Percentiles rank a stretch among this genome's conserved stretches.
Evolutionary conservation across 768 basidiomycete genomes (phyloP).

Genomic region (Pleurotus djamor): DNA sequence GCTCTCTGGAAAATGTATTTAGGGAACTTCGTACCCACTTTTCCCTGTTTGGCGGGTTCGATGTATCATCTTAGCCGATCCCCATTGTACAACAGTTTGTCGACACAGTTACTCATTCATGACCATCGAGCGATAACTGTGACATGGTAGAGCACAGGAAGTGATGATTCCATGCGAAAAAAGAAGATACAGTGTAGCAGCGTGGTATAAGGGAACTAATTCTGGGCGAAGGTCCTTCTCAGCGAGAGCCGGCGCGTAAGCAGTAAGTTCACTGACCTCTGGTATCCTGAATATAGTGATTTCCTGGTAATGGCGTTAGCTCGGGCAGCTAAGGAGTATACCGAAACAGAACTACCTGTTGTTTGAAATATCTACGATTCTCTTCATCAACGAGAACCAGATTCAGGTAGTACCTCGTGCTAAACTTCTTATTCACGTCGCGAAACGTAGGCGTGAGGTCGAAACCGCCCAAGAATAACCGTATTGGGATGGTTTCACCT

Average conservation of each 20-base stretch:
- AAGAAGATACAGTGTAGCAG: too few species aligned
- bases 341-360: constrained; percentile 55
- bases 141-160: too few species aligned
- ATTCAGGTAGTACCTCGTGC: constrained; percentile 95
- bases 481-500: constrained; percentile 99
- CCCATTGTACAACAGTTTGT: too few species aligned
- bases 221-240: too few species aligned
- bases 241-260: neutral
- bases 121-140: too few species aligned
- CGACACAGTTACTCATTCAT: too few species aligned
- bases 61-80: too few species aligned
- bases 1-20: too few species aligned
- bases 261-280: constrained; percentile 46
- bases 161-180: too few species aligned
- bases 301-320: constrained; percentile 42
- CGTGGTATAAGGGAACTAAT: too few species aligned
- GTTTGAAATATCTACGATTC: constrained; percentile 97
- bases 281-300: constrained; percentile 91
- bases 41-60: too few species aligned
- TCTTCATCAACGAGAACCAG: constrained; percentile 97
- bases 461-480: constrained; percentile 96
- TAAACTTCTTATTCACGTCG: constrained; percentile 99
- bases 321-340: neutral
- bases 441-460: constrained; percentile 98
- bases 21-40: too few species aligned